Base-by-base conservation (phyloP, 202 grass and related monocot species). In the Digitaria exilis region DNA sequence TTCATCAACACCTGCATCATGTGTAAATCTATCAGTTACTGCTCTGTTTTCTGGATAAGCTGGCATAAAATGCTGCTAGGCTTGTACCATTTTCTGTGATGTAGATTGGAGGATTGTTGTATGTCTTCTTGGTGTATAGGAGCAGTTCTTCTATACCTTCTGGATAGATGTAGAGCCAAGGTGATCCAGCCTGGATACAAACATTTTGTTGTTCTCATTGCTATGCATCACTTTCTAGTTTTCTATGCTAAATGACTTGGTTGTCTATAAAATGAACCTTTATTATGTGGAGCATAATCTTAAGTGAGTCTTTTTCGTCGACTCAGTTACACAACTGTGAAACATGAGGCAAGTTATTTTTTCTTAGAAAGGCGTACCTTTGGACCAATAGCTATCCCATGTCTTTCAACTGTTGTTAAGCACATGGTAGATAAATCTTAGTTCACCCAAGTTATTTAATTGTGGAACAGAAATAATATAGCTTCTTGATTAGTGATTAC, bases 51-150 rank as follows among this genome's bases (percentile, higher is more conserved):
- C 74, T 49, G 46, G 12, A 43, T 78, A 78, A 86, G 59, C 42
- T 81, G 18, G 45, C 21, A 75, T 48, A 42, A 42, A 78, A 48
- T 82, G 34, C 29, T 45, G 35, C 66, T 71, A 86, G 30, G 5
- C 24, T 64, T 43, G 24, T 89, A 96, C 96, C 96, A 55, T 98
- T 98, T 80, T 98, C 96, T 71, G 96, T 96, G 30, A 98, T 94
- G 81, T 98, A 96, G 87, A 98, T 90, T 42, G 63, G 65, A 39
- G 96, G 92, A 31, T 93, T 98, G 77, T 94, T 94, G 82, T 98
- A 98, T 79, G 55, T 88, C 54, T 81, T 87, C 81, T 90, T 98
- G 44, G 88, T 85, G 80, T 98, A 92, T 13, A 89, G 64, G 50
- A 98, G 78, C 18, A 93, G 87, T 57, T 96, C 85, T 87, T 85